Percentiles rank a stretch among this genome's conserved stretches.
These are phyloP conservation scores for Phytophthora hybrid DNA, from an alignment of 352 stramenopile genomes.

Conservation along the genomic window DNA sequence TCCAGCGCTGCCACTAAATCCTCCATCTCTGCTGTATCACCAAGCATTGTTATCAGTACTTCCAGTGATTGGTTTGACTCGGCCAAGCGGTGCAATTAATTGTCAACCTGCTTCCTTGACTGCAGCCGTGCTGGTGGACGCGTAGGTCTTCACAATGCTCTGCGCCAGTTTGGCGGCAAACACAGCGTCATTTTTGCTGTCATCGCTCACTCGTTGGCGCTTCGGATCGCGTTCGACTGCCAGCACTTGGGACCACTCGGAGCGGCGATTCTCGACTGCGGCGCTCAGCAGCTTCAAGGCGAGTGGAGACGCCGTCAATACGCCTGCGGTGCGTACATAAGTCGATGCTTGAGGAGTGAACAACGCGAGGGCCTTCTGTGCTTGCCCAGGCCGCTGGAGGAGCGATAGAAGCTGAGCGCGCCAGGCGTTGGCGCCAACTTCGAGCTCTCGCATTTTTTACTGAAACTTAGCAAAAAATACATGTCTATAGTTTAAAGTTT, in stretches of 20 bases:
- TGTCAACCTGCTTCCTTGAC: conserved; percentile 32
- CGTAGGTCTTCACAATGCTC: conserved; percentile 68
- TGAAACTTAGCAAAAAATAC: too few relatives aligned
- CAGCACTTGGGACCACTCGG: conserved; percentile 24
- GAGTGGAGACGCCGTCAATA: conserved; percentile 3
- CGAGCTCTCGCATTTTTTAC: conserved; percentile 7
- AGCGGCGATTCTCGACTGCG: conserved; percentile 31
- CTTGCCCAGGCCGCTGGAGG: conserved; percentile 23
- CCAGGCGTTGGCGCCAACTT: conserved; percentile 16
- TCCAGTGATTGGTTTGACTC: not conserved
- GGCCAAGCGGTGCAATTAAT: not conserved
- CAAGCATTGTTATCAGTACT: not conserved
- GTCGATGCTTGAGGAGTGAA: conserved; percentile 34
- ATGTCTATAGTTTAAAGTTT: too few relatives aligned
- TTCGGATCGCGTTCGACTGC: conserved; percentile 22
- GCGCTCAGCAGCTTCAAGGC: conserved; percentile 25
- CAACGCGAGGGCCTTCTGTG: conserved; percentile 20
- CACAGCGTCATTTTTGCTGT: conserved; percentile 45
- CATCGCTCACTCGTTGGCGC: conserved; percentile 32
- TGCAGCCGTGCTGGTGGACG: conserved; percentile 17
- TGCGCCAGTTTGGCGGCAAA: conserved; percentile 70
- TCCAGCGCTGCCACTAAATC: conserved; percentile 56
- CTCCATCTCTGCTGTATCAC: conserved; percentile 19
- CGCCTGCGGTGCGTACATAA: conserved; percentile 8
- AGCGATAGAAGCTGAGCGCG: conserved; percentile 44